These are phyloP conservation scores for Podaxis sp. DNA, from an alignment of 768 basidiomycete genomes.

Conservation along the genomic window DNA sequence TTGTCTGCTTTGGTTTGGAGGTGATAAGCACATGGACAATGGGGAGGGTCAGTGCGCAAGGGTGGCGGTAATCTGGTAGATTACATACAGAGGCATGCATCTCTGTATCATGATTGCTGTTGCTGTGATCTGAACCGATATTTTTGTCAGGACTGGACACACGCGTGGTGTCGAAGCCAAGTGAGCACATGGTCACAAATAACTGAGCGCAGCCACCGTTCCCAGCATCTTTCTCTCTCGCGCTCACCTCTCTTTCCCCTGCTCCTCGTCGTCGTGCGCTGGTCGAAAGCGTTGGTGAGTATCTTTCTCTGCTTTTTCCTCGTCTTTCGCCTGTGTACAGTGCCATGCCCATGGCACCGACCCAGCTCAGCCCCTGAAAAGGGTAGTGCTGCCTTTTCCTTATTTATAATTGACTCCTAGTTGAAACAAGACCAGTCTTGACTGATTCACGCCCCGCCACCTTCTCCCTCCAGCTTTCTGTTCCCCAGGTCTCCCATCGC, in stretches of 20 bases:
- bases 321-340: not conserved
- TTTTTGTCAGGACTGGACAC: constrained; percentile 6
- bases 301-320: not conserved
- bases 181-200: constrained; percentile 22
- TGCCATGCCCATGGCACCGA: not conserved
- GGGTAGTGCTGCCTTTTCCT: constrained; percentile 5
- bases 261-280: constrained; percentile 18
- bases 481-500: constrained; percentile 16
- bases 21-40: not conserved
- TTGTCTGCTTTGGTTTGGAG: not conserved
- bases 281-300: constrained; percentile 10
- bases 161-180: constrained; percentile 11
- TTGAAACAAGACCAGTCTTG: constrained; percentile 5
- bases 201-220: constrained; percentile 17
- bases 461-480: constrained; percentile 17
- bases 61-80: not conserved
- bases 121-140: constrained; percentile 8
- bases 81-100: constrained; percentile 12
- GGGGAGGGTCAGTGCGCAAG: constrained; percentile 1
- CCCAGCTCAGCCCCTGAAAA: not conserved
- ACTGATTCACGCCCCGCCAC: constrained; percentile 8
- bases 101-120: constrained; percentile 13
- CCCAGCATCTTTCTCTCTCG: constrained; percentile 22
- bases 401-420: constrained; percentile 4
- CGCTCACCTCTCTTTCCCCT: constrained; percentile 20